These are phyloP conservation scores for Salix viminalis DNA, from an alignment of 345 rosid genomes.

Conservation along the genomic window DNA sequence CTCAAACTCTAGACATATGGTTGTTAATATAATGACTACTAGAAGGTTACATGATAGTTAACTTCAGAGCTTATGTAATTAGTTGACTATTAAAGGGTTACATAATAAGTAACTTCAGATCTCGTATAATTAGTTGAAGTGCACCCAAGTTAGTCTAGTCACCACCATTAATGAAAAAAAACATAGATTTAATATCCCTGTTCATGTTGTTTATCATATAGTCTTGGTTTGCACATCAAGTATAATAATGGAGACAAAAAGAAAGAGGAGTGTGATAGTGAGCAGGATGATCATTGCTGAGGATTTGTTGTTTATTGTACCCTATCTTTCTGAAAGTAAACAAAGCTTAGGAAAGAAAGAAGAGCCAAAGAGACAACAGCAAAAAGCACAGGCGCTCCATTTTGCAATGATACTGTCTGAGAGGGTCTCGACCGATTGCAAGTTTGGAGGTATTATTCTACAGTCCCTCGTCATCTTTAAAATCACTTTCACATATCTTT, in stretches of 20 bases:
- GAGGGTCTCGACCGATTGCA: neutral
- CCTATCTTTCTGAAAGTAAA: neutral
- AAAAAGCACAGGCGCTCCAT: neutral
- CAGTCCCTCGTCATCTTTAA: neutral
- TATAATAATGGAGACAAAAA: neutral
- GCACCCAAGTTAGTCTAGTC: accelerated
- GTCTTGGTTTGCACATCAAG: neutral
- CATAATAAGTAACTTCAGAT: accelerated
- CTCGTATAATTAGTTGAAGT: accelerated
- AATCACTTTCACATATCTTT: neutral
- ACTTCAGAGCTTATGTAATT: too few species aligned
- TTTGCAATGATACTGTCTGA: neutral
- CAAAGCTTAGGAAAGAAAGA: neutral
- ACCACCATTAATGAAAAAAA: too few species aligned
- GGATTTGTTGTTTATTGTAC: neutral
- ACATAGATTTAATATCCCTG: too few species aligned
- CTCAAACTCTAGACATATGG: too few species aligned
- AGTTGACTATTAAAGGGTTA: too few species aligned
- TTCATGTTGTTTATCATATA: neutral
- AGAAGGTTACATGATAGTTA: too few species aligned
- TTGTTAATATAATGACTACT: too few species aligned
- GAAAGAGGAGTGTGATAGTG: neutral
- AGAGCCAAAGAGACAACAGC: too few species aligned
- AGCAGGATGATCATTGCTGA: neutral
- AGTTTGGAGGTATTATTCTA: neutral